Conservation (phyloP, 495 filamentous ascomycete species). For the Neurospora sublineolata region DNA sequence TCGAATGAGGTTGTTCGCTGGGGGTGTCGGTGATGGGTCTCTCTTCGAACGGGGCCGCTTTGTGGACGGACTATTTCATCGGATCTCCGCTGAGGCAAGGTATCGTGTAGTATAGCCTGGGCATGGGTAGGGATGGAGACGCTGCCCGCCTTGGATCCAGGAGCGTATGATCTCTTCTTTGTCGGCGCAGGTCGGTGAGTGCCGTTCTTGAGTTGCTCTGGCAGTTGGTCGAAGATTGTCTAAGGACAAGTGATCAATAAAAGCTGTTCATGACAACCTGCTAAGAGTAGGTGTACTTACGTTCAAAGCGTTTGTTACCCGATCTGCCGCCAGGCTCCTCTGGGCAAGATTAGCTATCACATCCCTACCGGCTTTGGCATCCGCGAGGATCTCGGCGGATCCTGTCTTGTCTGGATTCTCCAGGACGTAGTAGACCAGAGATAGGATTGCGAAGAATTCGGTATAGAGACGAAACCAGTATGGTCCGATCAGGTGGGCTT, state of each 20-base stretch:
- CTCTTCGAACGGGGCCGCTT: conserved; percentile 12
- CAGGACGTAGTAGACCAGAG: conserved; percentile 77
- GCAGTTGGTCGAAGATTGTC: conserved; percentile 72
- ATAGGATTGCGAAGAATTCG: conserved; percentile 86
- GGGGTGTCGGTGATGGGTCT: conserved; percentile 9
- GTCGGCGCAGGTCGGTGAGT: conserved; percentile 26
- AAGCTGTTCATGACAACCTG: not conserved
- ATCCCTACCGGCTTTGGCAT: conserved; percentile 72
- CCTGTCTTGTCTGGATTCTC: conserved; percentile 76
- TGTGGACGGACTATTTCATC: conserved; percentile 39
- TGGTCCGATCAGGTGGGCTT: conserved; percentile 70
- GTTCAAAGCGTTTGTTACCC: conserved; percentile 63
- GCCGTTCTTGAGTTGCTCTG: conserved; percentile 47
- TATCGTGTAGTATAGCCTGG: conserved; percentile 14
- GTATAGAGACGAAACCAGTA: conserved; percentile 98
- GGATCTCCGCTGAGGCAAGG: conserved; percentile 25
- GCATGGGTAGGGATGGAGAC: conserved; percentile 14
- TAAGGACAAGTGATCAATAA: conserved; percentile 17
- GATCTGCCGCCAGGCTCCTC: conserved; percentile 78
- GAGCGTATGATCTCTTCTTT: conserved; percentile 48
- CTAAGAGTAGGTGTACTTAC: conserved; percentile 30
- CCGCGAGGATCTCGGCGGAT: conserved; percentile 66
- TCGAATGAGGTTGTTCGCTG: conserved; percentile 25
- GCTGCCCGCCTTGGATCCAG: conserved; percentile 30
- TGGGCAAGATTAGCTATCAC: conserved; percentile 67